Conservation (phyloP, 1,284 basidiomycete species). For the Agroathelia rolfsii region DNA sequence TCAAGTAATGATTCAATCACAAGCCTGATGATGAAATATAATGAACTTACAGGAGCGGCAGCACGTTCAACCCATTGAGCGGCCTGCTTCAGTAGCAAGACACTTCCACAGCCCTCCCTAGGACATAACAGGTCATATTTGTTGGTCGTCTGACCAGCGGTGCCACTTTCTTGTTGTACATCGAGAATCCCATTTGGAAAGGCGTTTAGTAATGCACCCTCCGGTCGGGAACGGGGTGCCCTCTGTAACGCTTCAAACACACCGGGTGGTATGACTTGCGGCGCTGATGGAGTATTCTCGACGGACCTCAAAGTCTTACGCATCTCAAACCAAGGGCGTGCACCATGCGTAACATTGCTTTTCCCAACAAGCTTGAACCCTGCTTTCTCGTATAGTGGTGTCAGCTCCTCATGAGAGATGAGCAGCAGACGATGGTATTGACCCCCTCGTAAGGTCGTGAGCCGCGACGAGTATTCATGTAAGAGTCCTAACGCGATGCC, state of each 20-base stretch:
- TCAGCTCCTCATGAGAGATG: slow-evolving; percentile 52
- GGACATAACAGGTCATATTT: slow-evolving; percentile 72
- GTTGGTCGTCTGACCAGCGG: slow-evolving; percentile 28
- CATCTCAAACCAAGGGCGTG: slow-evolving; percentile 60
- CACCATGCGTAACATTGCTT: slow-evolving; percentile 53
- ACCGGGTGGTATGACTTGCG: slow-evolving; percentile 38
- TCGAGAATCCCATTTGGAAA: slow-evolving; percentile 37
- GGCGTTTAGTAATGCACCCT: slow-evolving; percentile 29
- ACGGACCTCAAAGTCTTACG: slow-evolving; percentile 20
- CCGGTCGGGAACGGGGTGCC: slow-evolving; percentile 24
- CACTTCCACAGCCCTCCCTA: slow-evolving; percentile 63
- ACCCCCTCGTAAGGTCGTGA: slow-evolving; percentile 21
- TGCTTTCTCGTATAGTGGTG: slow-evolving; percentile 45
- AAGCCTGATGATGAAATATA: no score
- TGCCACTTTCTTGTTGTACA: slow-evolving; percentile 23
- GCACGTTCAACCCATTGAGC: slow-evolving; percentile 51
- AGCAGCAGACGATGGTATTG: slow-evolving; percentile 41
- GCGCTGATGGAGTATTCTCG: no score
- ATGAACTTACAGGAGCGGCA: slow-evolving; percentile 50
- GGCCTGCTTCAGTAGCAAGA: slow-evolving; percentile 61
- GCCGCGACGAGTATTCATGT: slow-evolving; percentile 44
- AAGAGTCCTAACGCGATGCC: slow-evolving; percentile 48
- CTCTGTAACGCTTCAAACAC: slow-evolving; percentile 44
- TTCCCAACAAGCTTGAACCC: slow-evolving; percentile 51
- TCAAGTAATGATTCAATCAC: no score